These are phyloP conservation scores for barrel medic (Medicago truncatula) DNA, from an alignment of 306 rosid species.

Conservation along the genomic window MtrunA17r5.0-ANR NC_053049.1:3163001-3163500, in stretches of 20 bases:
- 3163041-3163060: constrained; percentile 17
- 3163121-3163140: not conserved
- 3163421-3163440: not conserved
- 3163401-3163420: not conserved
- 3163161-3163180: not conserved
- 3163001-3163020: not conserved
- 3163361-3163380: constrained; percentile 24
- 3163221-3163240: not conserved
- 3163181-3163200: not conserved
- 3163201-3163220: not conserved
- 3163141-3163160: constrained; percentile 37
- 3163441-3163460: not conserved
- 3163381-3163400: not conserved
- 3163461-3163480: not conserved
- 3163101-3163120: not conserved
- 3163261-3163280: constrained; percentile 33
- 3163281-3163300: constrained; percentile 42
- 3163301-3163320: not conserved
- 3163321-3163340: not conserved
- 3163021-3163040: constrained; percentile 31
- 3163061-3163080: not conserved
- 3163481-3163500: not conserved
- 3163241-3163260: constrained; percentile 34
- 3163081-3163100: not conserved
- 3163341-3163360: not conserved